These are phyloP conservation scores for Lachnellula hyalina DNA, from an alignment of 2,329 filamentous ascomycete genomes.

Conservation along the genomic window DNA sequence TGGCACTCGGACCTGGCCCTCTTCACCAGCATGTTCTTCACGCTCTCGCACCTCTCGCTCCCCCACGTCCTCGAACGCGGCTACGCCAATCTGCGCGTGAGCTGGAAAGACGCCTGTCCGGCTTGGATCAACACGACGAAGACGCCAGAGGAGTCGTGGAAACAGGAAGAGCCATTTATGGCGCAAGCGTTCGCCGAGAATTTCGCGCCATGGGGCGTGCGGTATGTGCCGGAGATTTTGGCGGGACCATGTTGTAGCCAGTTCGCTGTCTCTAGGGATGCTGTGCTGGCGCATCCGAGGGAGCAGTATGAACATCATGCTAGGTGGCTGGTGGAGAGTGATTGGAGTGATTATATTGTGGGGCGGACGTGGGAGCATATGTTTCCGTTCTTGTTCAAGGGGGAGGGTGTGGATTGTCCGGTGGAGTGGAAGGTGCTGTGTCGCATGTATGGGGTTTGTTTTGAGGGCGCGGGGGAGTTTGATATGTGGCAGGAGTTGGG, in stretches of 20 bases:
- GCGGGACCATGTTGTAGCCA: constrained; percentile 58
- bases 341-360: constrained; percentile 45
- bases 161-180: constrained; percentile 21
- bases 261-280: constrained; percentile 53
- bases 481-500: not conserved
- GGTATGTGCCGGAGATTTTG: constrained; percentile 39
- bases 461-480: not conserved
- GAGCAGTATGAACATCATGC: constrained; percentile 50
- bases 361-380: constrained; percentile 58
- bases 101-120: constrained; percentile 51
- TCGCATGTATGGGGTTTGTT: not conserved
- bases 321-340: constrained; percentile 51
- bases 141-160: constrained; percentile 28
- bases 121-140: constrained; percentile 42
- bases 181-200: constrained; percentile 4
- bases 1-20: constrained; percentile 35
- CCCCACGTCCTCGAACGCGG: constrained; percentile 40
- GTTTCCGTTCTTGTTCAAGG: constrained; percentile 43
- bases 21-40: constrained; percentile 31
- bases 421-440: constrained; percentile 4
- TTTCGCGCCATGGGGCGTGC: constrained; percentile 1
- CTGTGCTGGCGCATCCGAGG: constrained; percentile 41
- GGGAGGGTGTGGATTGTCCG: constrained; percentile 14
- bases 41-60: constrained; percentile 32
- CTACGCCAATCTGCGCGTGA: constrained; percentile 52